phyloP scores from a whole-genome alignment of 1,284 basidiomycete genomes.

The Ustilago xerochloae region DNA sequence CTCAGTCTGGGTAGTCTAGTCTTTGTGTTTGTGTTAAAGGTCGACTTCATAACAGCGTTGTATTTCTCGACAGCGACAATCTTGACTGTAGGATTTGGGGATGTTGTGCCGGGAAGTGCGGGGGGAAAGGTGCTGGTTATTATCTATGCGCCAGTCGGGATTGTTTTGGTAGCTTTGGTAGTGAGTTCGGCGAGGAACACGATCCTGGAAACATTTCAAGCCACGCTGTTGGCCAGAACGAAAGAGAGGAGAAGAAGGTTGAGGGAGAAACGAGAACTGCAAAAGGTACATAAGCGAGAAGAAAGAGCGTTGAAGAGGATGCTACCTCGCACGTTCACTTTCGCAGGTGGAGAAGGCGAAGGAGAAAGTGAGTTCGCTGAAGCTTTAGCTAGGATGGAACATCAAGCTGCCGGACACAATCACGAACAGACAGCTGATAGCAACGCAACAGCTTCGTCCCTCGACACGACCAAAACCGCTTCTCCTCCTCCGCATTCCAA shows the following conservation, averaged over 20 bases:
- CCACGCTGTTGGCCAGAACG: constrained; percentile 33
- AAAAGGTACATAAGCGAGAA: constrained; percentile 30
- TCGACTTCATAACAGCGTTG: constrained; percentile 73
- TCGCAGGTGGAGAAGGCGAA: background rate
- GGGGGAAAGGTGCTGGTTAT: constrained; percentile 69
- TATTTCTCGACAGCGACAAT: constrained; percentile 76
- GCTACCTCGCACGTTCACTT: constrained; percentile 29
- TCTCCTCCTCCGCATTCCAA: background rate
- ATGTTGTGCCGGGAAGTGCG: constrained; percentile 75
- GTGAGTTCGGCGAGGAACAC: constrained; percentile 78
- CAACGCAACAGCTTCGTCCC: background rate
- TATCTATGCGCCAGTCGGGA: constrained; percentile 64
- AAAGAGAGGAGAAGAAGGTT: constrained; percentile 27
- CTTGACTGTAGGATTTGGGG: constrained; percentile 79
- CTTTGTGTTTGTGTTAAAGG: constrained; percentile 41
- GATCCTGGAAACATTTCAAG: constrained; percentile 73
- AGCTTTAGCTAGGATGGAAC: constrained; percentile 30
- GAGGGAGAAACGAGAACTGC: constrained; percentile 20
- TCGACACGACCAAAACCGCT: background rate
- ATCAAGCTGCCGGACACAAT: constrained; percentile 7
- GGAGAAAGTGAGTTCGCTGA: constrained; percentile 23
- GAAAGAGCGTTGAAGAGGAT: constrained; percentile 20
- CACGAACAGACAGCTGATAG: background rate
- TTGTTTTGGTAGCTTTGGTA: constrained; percentile 72
- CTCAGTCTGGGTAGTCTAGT: constrained; percentile 71